Evolutionary conservation across 2,329 filamentous ascomycete species (phyloP).

Genomic region (Coniochaeta pulveracea): DNA sequence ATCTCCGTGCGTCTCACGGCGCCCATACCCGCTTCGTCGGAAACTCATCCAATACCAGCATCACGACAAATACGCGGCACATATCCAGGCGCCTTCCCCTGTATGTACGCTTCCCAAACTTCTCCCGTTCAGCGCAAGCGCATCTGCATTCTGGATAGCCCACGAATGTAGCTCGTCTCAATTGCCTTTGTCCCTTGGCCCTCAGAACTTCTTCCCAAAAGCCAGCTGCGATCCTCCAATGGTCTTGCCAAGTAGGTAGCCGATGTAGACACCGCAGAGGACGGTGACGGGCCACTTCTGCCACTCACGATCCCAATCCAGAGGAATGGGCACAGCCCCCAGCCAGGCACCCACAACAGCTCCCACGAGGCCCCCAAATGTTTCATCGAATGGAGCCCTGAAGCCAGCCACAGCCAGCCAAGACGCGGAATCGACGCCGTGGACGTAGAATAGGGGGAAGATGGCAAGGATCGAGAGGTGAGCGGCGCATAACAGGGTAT

Average conservation of each 20-base stretch:
- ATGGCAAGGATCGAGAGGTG: slow-evolving; percentile 72
- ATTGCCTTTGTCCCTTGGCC: not conserved
- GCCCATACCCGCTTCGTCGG: too few relatives aligned
- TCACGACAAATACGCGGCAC: too few relatives aligned
- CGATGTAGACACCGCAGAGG: slow-evolving; percentile 68
- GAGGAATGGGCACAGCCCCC: slow-evolving; percentile 85
- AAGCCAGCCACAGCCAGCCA: slow-evolving; percentile 63
- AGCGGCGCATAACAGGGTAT: slow-evolving; percentile 70
- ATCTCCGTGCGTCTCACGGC: too few relatives aligned
- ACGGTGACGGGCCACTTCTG: slow-evolving; percentile 96
- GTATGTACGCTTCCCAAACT: too few relatives aligned
- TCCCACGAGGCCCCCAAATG: slow-evolving; percentile 74
- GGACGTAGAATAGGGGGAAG: slow-evolving; percentile 74
- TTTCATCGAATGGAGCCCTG: slow-evolving; percentile 66
- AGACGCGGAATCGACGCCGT: slow-evolving; percentile 60
- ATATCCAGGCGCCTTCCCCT: too few relatives aligned
- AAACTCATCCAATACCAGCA: too few relatives aligned
- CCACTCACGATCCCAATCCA: slow-evolving; percentile 99
- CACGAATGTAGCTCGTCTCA: too few relatives aligned
- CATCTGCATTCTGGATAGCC: too few relatives aligned
- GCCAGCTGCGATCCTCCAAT: slow-evolving; percentile 40
- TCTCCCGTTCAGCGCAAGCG: too few relatives aligned
- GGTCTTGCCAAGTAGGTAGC: slow-evolving; percentile 61
- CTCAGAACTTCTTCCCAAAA: slow-evolving; percentile 31
- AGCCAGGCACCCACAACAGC: slow-evolving; percentile 77